phyloP scores from a whole-genome alignment of 1,284 basidiomycete genomes.

The Albatrellus sp. region DNA sequence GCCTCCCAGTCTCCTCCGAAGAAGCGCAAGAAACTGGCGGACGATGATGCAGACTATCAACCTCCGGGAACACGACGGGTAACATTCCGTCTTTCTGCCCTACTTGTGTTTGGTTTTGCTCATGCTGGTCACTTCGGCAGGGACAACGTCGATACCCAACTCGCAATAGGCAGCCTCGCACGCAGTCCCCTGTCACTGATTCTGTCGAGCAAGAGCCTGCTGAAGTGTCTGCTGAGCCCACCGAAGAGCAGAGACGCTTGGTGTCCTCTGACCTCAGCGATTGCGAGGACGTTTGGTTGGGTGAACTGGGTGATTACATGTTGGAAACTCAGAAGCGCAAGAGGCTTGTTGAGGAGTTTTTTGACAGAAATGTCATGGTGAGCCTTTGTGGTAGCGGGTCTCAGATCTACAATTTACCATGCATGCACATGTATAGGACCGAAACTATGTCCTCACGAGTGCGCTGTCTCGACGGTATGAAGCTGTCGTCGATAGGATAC shows the following conservation, averaged over 20 bases:
- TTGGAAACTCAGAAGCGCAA: slow-evolving; percentile 60
- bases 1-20: slow-evolving; percentile 11
- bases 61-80: slow-evolving; percentile 42
- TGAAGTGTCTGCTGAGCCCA: slow-evolving; percentile 22
- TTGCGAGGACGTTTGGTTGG: slow-evolving; percentile 61
- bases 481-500: slow-evolving; percentile 49
- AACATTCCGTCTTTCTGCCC: slow-evolving; percentile 1
- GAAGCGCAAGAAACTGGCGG: slow-evolving; percentile 38
- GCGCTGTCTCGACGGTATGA: slow-evolving; percentile 55
- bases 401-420: slow-evolving; percentile 1
- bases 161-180: slow-evolving; percentile 27
- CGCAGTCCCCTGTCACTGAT: slow-evolving; percentile 22
- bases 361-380: slow-evolving; percentile 51
- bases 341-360: slow-evolving; percentile 58
- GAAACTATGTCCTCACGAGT: slow-evolving; percentile 48
- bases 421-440: slow-evolving; percentile 33
- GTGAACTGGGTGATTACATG: slow-evolving; percentile 54
- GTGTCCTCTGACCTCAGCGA: slow-evolving; percentile 68
- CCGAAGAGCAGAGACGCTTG: slow-evolving; percentile 35
- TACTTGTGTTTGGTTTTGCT: not conserved
- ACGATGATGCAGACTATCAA: slow-evolving; percentile 43
- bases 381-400: slow-evolving; percentile 14
- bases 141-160: slow-evolving; percentile 28
- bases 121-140: slow-evolving; percentile 15
- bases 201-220: slow-evolving; percentile 20